Evolutionary conservation across 352 stramenopile genomes (phyloP).

Genomic region (Phytophthora citricola): DNA sequence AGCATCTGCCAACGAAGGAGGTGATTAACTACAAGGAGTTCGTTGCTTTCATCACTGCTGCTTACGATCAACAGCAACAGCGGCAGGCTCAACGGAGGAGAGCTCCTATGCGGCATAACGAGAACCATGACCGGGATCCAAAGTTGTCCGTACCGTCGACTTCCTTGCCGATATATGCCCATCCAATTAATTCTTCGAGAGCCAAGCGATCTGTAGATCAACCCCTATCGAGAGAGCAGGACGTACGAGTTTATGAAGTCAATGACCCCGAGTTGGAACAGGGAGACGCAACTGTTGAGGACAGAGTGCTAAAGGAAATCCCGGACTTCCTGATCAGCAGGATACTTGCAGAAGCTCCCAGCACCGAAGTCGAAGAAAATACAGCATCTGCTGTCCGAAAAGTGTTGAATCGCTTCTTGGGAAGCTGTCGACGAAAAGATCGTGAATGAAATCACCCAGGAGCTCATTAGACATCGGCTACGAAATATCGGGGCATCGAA

Average conservation of each 20-base stretch:
- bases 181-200: constrained; percentile 10
- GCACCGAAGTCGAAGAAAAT: constrained; percentile 10
- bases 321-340: constrained; percentile 44
- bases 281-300: constrained; percentile 11
- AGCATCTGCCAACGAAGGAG: constrained; percentile 51
- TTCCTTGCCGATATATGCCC: constrained; percentile 30
- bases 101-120: background rate
- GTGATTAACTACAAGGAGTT: constrained; percentile 86
- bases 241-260: constrained; percentile 31
- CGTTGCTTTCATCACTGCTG: constrained; percentile 70
- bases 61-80: constrained; percentile 47
- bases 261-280: constrained; percentile 10
- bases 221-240: constrained; percentile 3
- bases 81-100: constrained; percentile 4
- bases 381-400: constrained; percentile 25
- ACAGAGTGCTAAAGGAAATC: constrained; percentile 34
- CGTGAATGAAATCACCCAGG: constrained; percentile 43
- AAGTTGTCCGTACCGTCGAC: constrained; percentile 21
- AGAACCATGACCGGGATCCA: background rate
- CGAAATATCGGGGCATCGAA: background rate
- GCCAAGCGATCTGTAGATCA: background rate
- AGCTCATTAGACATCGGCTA: constrained; percentile 44
- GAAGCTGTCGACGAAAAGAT: constrained; percentile 39
- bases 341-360: constrained; percentile 27
- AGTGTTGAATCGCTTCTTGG: constrained; percentile 49